These are phyloP conservation scores for Boeremia exigua DNA, from an alignment of 2,329 filamentous ascomycete genomes.

Conservation along the genomic window DNA sequence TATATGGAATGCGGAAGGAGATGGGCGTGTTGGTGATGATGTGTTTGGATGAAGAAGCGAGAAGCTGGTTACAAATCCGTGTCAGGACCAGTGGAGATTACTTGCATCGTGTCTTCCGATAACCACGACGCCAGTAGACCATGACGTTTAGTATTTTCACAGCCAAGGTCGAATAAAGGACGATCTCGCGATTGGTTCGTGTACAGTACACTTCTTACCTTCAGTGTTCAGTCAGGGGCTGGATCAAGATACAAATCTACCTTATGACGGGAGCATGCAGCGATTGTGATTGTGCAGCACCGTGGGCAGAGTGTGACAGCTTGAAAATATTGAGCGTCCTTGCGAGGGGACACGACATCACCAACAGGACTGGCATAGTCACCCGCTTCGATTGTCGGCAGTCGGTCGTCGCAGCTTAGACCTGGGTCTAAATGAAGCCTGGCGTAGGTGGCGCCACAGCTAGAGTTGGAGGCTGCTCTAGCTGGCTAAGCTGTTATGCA, in stretches of 20 bases:
- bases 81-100: no score
- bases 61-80: no score
- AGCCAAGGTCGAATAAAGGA: no score
- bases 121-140: no score
- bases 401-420: background rate
- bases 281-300: background rate
- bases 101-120: no score
- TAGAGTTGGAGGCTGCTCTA: background rate
- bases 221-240: no score
- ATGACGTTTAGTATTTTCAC: no score
- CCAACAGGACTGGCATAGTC: background rate
- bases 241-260: no score
- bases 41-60: no score
- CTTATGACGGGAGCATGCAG: background rate
- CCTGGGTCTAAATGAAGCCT: background rate
- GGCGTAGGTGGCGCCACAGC: background rate
- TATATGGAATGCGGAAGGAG: background rate
- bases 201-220: no score
- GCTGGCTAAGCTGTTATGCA: background rate
- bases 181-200: no score
- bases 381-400: background rate
- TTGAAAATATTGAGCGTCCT: background rate
- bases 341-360: background rate
- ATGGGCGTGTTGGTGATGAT: background rate
- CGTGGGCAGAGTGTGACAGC: background rate